These are phyloP conservation scores for Colletotrichum liaoningense DNA, from an alignment of 2,329 filamentous ascomycete genomes.

Conservation along the genomic window DNA sequence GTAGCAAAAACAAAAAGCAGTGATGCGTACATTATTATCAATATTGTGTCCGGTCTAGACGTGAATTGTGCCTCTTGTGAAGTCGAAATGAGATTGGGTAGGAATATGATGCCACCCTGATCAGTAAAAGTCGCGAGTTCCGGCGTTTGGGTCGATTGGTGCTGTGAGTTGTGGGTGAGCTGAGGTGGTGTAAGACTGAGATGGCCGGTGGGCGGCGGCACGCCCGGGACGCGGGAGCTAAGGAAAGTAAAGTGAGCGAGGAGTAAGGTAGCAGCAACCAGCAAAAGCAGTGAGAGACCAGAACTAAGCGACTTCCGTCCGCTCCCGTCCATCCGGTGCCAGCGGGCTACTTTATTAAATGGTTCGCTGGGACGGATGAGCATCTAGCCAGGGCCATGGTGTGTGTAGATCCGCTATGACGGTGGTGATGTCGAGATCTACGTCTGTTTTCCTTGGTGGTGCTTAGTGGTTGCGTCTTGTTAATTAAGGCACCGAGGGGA, in stretches of 20 bases:
- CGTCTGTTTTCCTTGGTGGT: neutral
- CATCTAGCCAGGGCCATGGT: conserved; percentile 10
- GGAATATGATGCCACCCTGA: neutral
- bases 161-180: no score
- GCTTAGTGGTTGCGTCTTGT: neutral
- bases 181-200: neutral
- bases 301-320: neutral
- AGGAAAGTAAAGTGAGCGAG: neutral
- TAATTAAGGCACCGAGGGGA: neutral
- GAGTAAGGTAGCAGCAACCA: neutral
- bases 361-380: neutral
- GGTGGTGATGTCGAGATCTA: conserved; percentile 31
- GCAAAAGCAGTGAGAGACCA: neutral
- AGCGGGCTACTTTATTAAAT: no score
- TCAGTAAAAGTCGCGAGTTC: neutral
- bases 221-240: neutral
- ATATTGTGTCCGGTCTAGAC: neutral
- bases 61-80: neutral
- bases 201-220: neutral
- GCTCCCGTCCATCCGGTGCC: no score
- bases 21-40: neutral
- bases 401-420: conserved; percentile 25
- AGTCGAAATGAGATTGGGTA: neutral
- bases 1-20: neutral
- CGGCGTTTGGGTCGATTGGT: neutral